Percentiles rank a stretch among this genome's conserved stretches.
These are phyloP conservation scores for Herpotrichia juniperi DNA, from an alignment of 2,329 filamentous ascomycete genomes.

Conservation along the genomic window DNA sequence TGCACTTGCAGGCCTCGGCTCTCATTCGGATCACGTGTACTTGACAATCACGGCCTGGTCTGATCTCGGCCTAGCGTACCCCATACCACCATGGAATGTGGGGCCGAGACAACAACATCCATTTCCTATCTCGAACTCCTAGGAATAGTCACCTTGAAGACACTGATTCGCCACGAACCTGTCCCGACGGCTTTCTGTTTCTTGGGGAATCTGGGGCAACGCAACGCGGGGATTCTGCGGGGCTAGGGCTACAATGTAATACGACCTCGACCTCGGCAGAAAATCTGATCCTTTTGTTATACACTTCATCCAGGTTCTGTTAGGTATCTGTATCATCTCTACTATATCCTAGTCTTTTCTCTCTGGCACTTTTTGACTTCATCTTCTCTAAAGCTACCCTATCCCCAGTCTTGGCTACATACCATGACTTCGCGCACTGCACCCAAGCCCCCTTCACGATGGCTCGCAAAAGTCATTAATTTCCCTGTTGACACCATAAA, in stretches of 20 bases:
- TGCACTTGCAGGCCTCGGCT: slow-evolving; percentile 24
- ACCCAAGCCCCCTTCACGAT: not conserved
- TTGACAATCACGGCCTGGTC: not conserved
- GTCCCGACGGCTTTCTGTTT: not conserved
- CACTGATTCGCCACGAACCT: not conserved
- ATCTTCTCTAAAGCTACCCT: not conserved
- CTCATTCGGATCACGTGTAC: not conserved
- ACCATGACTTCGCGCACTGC: not conserved
- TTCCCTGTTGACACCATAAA: slow-evolving; percentile 2
- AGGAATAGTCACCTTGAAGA: not conserved
- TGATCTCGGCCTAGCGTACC: not conserved
- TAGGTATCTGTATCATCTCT: not conserved
- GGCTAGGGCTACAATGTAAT: not conserved
- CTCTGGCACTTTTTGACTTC: not conserved
- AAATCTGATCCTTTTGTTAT: not conserved
- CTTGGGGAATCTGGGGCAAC: not conserved
- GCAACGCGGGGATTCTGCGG: not conserved
- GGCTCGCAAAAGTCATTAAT: not conserved
- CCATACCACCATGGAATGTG: not conserved
- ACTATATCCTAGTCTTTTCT: not conserved
- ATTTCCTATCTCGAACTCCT: not conserved
- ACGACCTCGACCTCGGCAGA: slow-evolving; percentile 3
- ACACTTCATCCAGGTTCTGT: no score
- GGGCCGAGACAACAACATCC: not conserved
- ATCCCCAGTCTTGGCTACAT: not conserved